phyloP scores from a whole-genome alignment of 805 yeast genomes.

The Saccharomycopsis olivae region DNA sequence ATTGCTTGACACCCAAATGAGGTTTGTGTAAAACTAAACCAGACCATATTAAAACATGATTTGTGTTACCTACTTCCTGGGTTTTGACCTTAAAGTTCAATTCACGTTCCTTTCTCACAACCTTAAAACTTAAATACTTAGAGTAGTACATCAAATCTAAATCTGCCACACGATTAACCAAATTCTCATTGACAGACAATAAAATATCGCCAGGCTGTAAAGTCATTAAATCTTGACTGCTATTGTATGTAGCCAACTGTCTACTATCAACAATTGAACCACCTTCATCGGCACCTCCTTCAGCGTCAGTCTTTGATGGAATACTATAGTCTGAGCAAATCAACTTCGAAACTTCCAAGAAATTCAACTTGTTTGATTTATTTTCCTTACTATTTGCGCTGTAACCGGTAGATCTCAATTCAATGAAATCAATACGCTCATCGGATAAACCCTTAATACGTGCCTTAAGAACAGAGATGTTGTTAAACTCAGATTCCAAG shows the following conservation, averaged over 20 bases:
- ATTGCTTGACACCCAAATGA: conserved; percentile 18
- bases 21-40: conserved; percentile 18
- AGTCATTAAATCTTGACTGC: conserved; percentile 14
- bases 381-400: conserved; percentile 1
- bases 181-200: conserved; percentile 17
- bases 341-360: conserved; percentile 18
- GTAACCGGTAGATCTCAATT: conserved; percentile 16
- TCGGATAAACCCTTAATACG: conserved; percentile 18
- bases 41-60: conserved; percentile 19
- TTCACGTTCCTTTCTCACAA: conserved; percentile 18
- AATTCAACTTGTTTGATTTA: conserved; percentile 12
- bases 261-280: conserved; percentile 13
- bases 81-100: conserved; percentile 19
- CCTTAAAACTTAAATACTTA: conserved; percentile 18
- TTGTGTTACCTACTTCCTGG: conserved; percentile 18
- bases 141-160: conserved; percentile 19
- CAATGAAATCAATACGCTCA: conserved; percentile 17
- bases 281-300: conserved; percentile 13
- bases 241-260: conserved; percentile 13
- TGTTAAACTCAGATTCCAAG: conserved; percentile 18
- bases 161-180: conserved; percentile 18
- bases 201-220: conserved; percentile 19
- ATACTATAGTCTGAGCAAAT: conserved; percentile 18
- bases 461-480: conserved; percentile 18
- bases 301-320: conserved; percentile 15